A percentile compares a stretch with the other conserved stretches of the same genome.
These are phyloP conservation scores for Amylocarpus encephaloides DNA, from an alignment of 2,329 filamentous ascomycete species.

Conservation along the genomic window DNA sequence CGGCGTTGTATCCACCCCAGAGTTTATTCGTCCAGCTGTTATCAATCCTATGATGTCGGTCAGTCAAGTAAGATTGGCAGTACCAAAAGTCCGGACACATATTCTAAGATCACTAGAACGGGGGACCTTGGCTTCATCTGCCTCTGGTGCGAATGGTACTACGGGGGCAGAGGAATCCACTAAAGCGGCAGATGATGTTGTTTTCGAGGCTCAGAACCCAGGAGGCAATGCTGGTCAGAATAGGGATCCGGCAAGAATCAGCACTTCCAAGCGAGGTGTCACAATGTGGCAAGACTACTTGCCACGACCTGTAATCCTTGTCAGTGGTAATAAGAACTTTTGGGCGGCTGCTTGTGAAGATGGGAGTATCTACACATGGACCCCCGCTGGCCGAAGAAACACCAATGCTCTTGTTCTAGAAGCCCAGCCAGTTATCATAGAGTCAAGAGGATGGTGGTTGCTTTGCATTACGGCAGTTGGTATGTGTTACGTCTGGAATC, in stretches of 20 bases:
- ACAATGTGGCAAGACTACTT: constrained; percentile 92
- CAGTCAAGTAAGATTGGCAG: constrained; percentile 77
- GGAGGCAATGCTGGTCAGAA: constrained; percentile 51
- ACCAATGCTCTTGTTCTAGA: constrained; percentile 82
- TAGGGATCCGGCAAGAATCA: constrained; percentile 78
- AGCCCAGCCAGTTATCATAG: constrained; percentile 87
- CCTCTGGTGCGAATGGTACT: constrained; percentile 30
- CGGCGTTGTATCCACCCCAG: constrained; percentile 64
- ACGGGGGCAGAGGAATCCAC: constrained; percentile 53
- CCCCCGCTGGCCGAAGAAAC: constrained; percentile 79
- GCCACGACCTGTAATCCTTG: constrained; percentile 77
- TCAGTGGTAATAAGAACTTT: constrained; percentile 83
- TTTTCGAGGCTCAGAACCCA: constrained; percentile 87
- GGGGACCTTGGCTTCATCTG: constrained; percentile 41
- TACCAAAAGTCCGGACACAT: constrained; percentile 77
- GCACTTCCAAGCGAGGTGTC: constrained; percentile 71
- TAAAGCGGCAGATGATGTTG: constrained; percentile 60
- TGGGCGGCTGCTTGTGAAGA: constrained; percentile 95
- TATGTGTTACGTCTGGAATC: constrained; percentile 89
- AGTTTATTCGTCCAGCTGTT: constrained; percentile 82
- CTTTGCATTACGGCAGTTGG: constrained; percentile 85
- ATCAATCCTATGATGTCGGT: constrained; percentile 74
- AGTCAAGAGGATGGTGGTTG: constrained; percentile 83
- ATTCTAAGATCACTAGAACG: constrained; percentile 77
- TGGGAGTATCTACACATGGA: constrained; percentile 84